Percentiles rank a stretch among this genome's conserved stretches.
Conservation (phyloP, 2,329 filamentous ascomycete genomes). For the Bipolaris gigantea region DNA sequence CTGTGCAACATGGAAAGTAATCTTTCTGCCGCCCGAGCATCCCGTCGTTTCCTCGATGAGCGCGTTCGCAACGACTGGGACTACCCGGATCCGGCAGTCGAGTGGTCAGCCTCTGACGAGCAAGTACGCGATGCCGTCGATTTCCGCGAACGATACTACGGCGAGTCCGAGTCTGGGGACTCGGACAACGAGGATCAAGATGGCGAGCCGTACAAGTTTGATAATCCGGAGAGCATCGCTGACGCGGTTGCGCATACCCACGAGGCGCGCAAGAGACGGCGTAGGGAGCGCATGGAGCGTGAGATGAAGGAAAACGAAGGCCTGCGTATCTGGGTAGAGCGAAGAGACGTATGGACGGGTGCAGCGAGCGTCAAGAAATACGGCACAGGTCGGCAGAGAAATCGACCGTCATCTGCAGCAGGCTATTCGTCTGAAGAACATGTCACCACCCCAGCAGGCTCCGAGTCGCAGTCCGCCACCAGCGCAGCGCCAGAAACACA, state of each 20-base stretch:
- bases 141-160: slow-evolving; percentile 51
- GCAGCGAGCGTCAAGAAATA: slow-evolving; percentile 57
- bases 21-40: slow-evolving; percentile 48
- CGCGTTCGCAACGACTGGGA: slow-evolving; percentile 52
- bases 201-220: slow-evolving; percentile 46
- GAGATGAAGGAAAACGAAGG: slow-evolving; percentile 74
- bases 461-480: slow-evolving; percentile 10
- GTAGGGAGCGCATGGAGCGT: slow-evolving; percentile 42
- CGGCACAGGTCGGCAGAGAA: slow-evolving; percentile 13
- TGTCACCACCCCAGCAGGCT: slow-evolving; percentile 6
- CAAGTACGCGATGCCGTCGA: slow-evolving; percentile 37
- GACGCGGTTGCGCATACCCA: slow-evolving; percentile 38
- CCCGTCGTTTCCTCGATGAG: slow-evolving; percentile 47
- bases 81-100: slow-evolving; percentile 41
- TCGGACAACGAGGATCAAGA: slow-evolving; percentile 31
- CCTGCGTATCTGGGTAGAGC: slow-evolving; percentile 73
- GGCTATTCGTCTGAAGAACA: slow-evolving; percentile 14
- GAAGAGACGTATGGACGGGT: slow-evolving; percentile 83
- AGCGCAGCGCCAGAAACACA: slow-evolving; percentile 16
- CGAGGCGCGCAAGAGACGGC: slow-evolving; percentile 42
- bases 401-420: slow-evolving; percentile 5
- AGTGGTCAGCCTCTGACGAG: slow-evolving; percentile 41
- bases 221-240: slow-evolving; percentile 51
- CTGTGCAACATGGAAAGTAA: slow-evolving; percentile 42
- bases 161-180: slow-evolving; percentile 34